A percentile compares a stretch with the other conserved stretches of the same genome.
Evolutionary conservation across 176 grass and related monocot species (phyloP).

Genomic region (Hsuehochloa calcarea): DNA sequence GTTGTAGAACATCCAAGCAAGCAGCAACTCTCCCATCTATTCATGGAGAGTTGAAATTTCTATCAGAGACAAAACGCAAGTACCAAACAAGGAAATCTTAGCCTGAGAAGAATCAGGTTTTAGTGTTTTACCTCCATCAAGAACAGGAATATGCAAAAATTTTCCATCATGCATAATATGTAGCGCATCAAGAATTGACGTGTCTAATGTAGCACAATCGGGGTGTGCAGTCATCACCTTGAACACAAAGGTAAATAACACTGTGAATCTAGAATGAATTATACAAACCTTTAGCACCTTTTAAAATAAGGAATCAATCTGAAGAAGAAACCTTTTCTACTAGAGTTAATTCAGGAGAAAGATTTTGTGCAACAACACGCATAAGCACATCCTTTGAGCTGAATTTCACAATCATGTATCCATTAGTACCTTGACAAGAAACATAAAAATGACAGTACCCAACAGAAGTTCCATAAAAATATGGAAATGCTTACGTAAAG

Average conservation of each 20-base stretch:
- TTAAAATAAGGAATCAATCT: constrained; percentile 24
- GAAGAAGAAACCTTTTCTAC: constrained; percentile 83
- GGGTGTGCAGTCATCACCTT: constrained; percentile 94
- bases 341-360: constrained; percentile 86
- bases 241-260: constrained; percentile 27
- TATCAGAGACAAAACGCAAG: constrained; percentile 24
- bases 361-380: constrained; percentile 86
- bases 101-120: constrained; percentile 4
- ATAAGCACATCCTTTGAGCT: constrained; percentile 98
- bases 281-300: neutral
- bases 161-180: constrained; percentile 94
- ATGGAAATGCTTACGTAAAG: constrained; percentile 65
- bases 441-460: neutral
- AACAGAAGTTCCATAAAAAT: neutral
- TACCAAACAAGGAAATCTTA: neutral
- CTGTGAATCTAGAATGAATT: constrained; percentile 32
- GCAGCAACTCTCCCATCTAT: constrained; percentile 73
- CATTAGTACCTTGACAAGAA: constrained; percentile 1
- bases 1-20: constrained; percentile 97
- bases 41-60: neutral
- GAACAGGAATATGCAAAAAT: constrained; percentile 95
- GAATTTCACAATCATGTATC: constrained; percentile 36
- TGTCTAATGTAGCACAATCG: constrained; percentile 72
- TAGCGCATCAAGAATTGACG: constrained; percentile 88
- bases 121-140: constrained; percentile 78